Percentiles rank a stretch among this genome's conserved stretches.
These are phyloP conservation scores for Hemisphaericaspora xylanilytica DNA, from an alignment of 1,139 yeast species.

Conservation along the genomic window DNA sequence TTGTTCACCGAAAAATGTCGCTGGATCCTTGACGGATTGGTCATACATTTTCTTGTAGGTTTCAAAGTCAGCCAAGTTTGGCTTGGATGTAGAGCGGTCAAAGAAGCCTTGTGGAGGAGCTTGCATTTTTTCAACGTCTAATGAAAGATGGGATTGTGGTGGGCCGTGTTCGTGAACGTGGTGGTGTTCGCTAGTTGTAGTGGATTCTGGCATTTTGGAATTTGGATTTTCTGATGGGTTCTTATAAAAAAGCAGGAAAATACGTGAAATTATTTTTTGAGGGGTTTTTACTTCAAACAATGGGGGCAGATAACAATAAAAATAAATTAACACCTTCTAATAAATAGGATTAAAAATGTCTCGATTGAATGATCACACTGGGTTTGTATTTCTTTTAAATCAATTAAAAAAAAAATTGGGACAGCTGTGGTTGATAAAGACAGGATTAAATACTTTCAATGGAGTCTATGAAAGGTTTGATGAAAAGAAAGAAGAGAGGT, in stretches of 20 bases:
- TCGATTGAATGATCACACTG: too few relatives aligned
- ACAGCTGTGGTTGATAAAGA: neutral
- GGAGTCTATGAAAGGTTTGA: neutral
- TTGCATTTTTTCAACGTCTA: constrained; percentile 43
- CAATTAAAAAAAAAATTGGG: neutral
- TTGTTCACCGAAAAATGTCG: constrained; percentile 59
- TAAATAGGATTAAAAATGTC: too few relatives aligned
- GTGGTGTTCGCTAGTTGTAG: neutral
- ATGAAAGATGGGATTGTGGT: constrained; percentile 26
- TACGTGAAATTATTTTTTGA: neutral
- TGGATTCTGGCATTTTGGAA: constrained; percentile 23
- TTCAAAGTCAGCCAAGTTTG: constrained; percentile 50
- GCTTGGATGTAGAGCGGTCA: constrained; percentile 48
- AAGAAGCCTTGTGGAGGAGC: constrained; percentile 59
- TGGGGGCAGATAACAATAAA: neutral
- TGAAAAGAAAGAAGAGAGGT: neutral
- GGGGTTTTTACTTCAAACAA: neutral
- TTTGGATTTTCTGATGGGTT: too few relatives aligned
- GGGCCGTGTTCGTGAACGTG: constrained; percentile 4
- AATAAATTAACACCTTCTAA: too few relatives aligned
- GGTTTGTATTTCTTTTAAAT: neutral
- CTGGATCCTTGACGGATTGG: constrained; percentile 68
- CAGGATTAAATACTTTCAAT: neutral
- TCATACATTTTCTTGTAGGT: constrained; percentile 60
- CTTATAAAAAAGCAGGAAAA: too few relatives aligned